These are phyloP conservation scores for Gillenia trifoliata DNA, from an alignment of 306 rosid genomes.

Conservation along the genomic window DNA sequence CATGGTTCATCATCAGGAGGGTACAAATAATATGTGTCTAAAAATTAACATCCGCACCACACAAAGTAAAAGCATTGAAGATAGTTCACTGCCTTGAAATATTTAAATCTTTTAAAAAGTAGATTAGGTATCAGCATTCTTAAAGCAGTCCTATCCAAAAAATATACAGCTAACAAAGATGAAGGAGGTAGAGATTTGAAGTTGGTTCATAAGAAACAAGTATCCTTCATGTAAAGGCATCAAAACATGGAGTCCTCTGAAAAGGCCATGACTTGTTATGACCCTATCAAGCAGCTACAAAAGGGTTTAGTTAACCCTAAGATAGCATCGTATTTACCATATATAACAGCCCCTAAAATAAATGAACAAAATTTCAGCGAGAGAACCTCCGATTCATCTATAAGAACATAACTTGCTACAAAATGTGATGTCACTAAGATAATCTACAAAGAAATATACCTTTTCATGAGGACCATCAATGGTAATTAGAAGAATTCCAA, in stretches of 20 bases:
- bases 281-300: background rate
- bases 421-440: slow-evolving; percentile 12
- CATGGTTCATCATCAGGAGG: background rate
- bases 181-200: background rate
- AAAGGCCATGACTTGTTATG: background rate
- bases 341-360: background rate
- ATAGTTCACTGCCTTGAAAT: background rate
- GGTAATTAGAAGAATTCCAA: slow-evolving; percentile 60
- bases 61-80: background rate
- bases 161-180: background rate
- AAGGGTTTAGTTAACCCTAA: background rate
- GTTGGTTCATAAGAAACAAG: background rate
- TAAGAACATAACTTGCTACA: background rate
- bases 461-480: slow-evolving; percentile 71
- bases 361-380: background rate
- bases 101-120: background rate
- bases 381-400: background rate
- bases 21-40: background rate
- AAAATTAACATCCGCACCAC: background rate
- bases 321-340: background rate
- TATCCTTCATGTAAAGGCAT: background rate
- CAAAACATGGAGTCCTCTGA: background rate
- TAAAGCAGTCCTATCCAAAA: background rate
- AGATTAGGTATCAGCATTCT: background rate
- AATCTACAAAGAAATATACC: slow-evolving; percentile 37